Evolutionary conservation across 2,329 filamentous ascomycete genomes (phyloP).

Genomic region (Aspergillus sp.): DNA sequence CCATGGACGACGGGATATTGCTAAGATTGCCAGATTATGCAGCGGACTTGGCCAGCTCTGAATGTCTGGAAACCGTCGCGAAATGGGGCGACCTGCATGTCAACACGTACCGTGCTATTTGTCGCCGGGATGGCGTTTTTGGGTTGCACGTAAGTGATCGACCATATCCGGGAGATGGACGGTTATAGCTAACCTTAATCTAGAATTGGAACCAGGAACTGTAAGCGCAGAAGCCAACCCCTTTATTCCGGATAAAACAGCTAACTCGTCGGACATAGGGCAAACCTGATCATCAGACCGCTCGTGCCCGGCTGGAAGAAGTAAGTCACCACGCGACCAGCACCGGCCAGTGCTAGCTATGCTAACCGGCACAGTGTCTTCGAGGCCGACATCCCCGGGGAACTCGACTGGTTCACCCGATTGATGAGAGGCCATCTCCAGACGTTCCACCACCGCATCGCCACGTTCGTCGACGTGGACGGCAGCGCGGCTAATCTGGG

Average conservation of each 20-base stretch:
- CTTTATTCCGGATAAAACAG: too few species aligned
- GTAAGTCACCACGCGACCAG: too few species aligned
- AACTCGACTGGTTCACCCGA: not conserved
- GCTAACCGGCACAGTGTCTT: not conserved
- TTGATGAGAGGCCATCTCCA: not conserved
- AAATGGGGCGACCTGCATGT: slow-evolving; percentile 38
- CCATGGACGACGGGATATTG: too few species aligned
- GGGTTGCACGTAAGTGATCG: not conserved
- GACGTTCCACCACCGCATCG: not conserved
- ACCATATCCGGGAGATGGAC: too few species aligned
- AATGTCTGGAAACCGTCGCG: slow-evolving; percentile 25
- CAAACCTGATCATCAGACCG: slow-evolving; percentile 9
- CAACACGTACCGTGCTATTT: slow-evolving; percentile 50
- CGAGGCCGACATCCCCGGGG: not conserved
- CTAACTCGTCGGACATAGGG: too few species aligned
- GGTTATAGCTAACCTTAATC: too few species aligned
- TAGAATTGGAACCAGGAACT: slow-evolving; percentile 26
- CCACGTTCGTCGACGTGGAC: not conserved
- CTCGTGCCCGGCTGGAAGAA: not conserved
- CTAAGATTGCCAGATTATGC: not conserved
- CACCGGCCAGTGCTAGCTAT: too few species aligned
- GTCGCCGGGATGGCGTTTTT: slow-evolving; percentile 43
- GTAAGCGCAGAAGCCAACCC: too few species aligned
- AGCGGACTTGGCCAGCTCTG: slow-evolving; percentile 1
- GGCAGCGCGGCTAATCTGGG: not conserved